A percentile compares a stretch with the other conserved stretches of the same genome.
These are phyloP conservation scores for Leishmania aethiopica DNA, from an alignment of 208 protist species.

Conservation along the genomic window DNA sequence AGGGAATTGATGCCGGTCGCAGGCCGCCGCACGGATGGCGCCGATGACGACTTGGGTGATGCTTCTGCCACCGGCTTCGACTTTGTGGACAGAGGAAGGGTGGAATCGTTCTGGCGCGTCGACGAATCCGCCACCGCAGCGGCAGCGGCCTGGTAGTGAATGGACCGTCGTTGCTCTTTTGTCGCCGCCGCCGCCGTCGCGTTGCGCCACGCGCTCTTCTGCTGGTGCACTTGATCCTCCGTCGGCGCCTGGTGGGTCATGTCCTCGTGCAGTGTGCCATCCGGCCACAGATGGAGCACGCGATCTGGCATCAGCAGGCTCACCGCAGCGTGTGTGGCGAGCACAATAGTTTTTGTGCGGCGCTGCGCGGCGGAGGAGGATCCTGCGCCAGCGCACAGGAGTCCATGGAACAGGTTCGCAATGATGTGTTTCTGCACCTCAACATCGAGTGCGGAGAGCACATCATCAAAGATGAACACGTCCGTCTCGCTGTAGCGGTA, in stretches of 20 bases:
- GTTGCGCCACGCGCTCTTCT: slow-evolving; percentile 38
- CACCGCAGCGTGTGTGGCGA: slow-evolving; percentile 45
- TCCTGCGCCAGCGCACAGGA: slow-evolving; percentile 34
- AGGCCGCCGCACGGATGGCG: slow-evolving; percentile 4
- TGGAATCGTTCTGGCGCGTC: not conserved
- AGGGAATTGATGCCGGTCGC: slow-evolving; percentile 28
- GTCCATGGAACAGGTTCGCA: slow-evolving; percentile 63
- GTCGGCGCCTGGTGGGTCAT: slow-evolving; percentile 25
- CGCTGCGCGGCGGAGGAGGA: not conserved
- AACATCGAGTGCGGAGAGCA: slow-evolving; percentile 93
- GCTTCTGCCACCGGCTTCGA: not conserved
- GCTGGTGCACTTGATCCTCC: slow-evolving; percentile 30
- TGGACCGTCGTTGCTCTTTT: slow-evolving; percentile 20
- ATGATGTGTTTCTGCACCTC: slow-evolving; percentile 86
- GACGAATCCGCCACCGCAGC: not conserved
- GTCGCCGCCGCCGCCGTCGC: slow-evolving; percentile 33
- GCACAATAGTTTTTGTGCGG: slow-evolving; percentile 53
- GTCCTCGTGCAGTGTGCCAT: slow-evolving; percentile 52
- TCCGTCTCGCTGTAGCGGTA: slow-evolving; percentile 67
- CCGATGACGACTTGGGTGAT: slow-evolving; percentile 2
- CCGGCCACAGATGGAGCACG: slow-evolving; percentile 38
- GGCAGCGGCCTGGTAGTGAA: slow-evolving; percentile 9
- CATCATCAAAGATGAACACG: slow-evolving; percentile 91
- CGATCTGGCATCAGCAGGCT: slow-evolving; percentile 50
- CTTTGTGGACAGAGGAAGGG: not conserved